Base-by-base conservation (phyloP, 2,329 filamentous ascomycete genomes). In the Neopestalotiopsis clavispora region DNA sequence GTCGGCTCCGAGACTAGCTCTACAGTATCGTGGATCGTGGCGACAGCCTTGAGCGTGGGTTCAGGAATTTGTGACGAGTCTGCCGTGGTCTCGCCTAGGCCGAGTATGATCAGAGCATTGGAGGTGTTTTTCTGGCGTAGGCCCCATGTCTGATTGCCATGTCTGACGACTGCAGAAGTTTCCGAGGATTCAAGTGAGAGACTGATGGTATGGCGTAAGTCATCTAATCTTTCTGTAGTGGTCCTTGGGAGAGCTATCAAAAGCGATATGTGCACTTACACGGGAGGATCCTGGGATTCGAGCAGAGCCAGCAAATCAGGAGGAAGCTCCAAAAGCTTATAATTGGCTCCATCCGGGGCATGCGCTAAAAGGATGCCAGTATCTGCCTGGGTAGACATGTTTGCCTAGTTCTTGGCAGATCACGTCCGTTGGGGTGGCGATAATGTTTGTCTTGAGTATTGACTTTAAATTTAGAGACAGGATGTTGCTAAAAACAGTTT, bases 41-140 rank as follows among this genome's bases (percentile, higher is more conserved):
- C 83, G 23, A 91, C 81, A 10, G 84, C 80, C 56, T 80, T 80
- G 2, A 91, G 72, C 12, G 82, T 81, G 1, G 78, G 72, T 38
- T 79, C 75, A 7, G 78, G 73, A 12, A 78, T 77, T 34, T 72
- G 71, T 20, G 71, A 65, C 56, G 67, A 64, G 20, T 62, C 34
- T 34, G 57, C n/a, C 42, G 65, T 67, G 6, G 65, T 67, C n/a
- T 74, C 68, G 34, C 73, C 74, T 9, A 76, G 79, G 32, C 80
- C 76, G 40, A 91, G 80, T 3, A 91, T 77, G 73, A 91, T 86
- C 61, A 91, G 82, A n/a, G 87, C 86, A 75, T 91, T 91, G 60
- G 89, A 91, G 0, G 89, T 91, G 76, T 91, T 91, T 76, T 91
- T 91, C 74, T 91, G 89, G 38, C 87, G 87, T 61, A 91, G 82